Evolutionary conservation across 106 monocot genomes (phyloP), one percentile per base, ranked within the genome.

Genomic region (Amphibolis antarctica): DNA sequence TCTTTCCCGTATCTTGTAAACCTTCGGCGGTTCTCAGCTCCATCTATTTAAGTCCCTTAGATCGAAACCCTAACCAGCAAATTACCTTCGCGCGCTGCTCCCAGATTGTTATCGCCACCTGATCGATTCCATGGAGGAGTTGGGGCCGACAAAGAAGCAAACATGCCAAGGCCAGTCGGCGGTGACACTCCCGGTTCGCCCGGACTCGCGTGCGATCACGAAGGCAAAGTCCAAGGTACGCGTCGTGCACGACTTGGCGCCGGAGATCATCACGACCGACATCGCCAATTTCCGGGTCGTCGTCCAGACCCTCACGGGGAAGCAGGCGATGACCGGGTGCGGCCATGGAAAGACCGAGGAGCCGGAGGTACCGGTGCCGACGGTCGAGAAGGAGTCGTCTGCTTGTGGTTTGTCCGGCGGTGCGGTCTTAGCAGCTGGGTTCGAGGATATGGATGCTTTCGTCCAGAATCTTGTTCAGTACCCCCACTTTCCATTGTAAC

Each of bases 201-300:
- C 53, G 18, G 76, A 69, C 17, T 36, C 36, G 7, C 36, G 7
- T 36, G 36, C 36, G 36, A 19, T 55, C 10, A 81, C 68, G 68
- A 18, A 36, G 63, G 31, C 4, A 25, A 73, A 59, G 62, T 81
- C 88, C 17, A 79, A 89, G 72, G 63, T 91, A 28, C 28, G 77
- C 42, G 77, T 91, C 45, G 68, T 88, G 54, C 92, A 92, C 77
- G 42, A 85, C 12, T 70, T 82, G 5, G 71, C 92, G 21, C 88
- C 92, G 42, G 82, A 80, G 85, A 70, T 92, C 68, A 92, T 92
- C 23, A 77, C 88, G 45, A 92, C 80, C 5, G 92, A 92, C 43
- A 63, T 55, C 46, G 71, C 59, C 14, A 82, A 76, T 64, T 92
- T 92, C 69, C 71, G 88, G 42, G 79, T 80, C 26, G 77, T 85